Base-by-base conservation (phyloP, 2,329 filamentous ascomycete species). In the Lecanicillium sp. region DNA sequence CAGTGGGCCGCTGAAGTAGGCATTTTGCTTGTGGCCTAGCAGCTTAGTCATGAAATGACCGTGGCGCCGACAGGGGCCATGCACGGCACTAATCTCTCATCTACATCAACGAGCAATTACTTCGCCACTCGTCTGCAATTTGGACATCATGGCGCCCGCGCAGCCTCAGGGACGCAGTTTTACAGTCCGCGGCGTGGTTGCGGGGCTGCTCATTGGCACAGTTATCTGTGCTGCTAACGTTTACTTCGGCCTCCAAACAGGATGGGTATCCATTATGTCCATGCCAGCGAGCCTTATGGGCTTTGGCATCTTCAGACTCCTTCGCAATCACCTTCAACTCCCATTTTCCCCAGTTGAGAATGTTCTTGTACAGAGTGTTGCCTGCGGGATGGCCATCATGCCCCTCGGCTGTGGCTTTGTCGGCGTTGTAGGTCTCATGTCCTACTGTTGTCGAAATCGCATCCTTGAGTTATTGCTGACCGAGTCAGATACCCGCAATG, bases 201-300 rank as follows among this genome's bases (percentile, higher is more conserved):
- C 85, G 19, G 92, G 92, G 13, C 69, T 94, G 5, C 66, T 76
- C 4, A 92, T 98, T 46, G 92, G 92, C 29, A 77, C 92, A 4
- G 70, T 96, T 40, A 95, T 96, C 53, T 92, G 85, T 56, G 95
- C 95, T 58, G 94, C 86, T 37, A 98, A 98, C 57, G 95, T 94
- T 70, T 98, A 96, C 61, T 98, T 98, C 58, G 92, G 92, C n/a
- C 70, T 98, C 22, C 92, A 96, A 64, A 94, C 86, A 19, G 68
- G 69, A 45, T 74, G 69, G 70, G 68, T 77, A 31, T 77, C 81
- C 52, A 85, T 86, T 49, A 96, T 98, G 92, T 85, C 87, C 13
- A 95, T 98, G 88, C 92, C 92, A 0, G 85, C 88, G 2, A 92
- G 88, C 16, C 68, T 98, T 43, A 86, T 98, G 55, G 90, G 92